Evolutionary conservation across 2,329 filamentous ascomycete genomes (phyloP).

Genomic region (Xylaria sp.): DNA sequence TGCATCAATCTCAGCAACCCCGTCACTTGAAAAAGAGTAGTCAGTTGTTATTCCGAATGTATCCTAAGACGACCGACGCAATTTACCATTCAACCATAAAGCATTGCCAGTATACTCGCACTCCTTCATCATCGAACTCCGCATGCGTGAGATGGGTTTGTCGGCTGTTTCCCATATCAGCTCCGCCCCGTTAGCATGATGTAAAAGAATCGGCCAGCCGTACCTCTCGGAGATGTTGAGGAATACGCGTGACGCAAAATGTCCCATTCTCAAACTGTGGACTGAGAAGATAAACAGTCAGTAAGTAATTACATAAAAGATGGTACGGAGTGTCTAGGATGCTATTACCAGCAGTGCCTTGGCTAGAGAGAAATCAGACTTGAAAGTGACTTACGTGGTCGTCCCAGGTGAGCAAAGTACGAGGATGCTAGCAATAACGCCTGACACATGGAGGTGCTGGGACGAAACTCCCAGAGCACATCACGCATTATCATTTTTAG

Average conservation of each 20-base stretch:
- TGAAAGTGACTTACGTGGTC: constrained; percentile 43
- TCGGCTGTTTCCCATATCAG: constrained; percentile 33
- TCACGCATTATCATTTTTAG: constrained; percentile 51
- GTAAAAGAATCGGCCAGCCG: neutral
- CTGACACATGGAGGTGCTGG: constrained; percentile 49
- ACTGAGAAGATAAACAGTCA: constrained; percentile 18
- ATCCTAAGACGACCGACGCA: neutral
- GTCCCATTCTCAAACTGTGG: constrained; percentile 52
- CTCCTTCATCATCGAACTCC: constrained; percentile 57
- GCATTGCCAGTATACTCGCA: constrained; percentile 77
- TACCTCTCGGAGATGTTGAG: constrained; percentile 50
- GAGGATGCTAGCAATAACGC: constrained; percentile 53
- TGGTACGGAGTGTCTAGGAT: neutral
- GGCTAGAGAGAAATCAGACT: neutral
- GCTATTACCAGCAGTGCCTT: neutral
- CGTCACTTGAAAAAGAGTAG: constrained; percentile 62
- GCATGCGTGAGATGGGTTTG: constrained; percentile 37
- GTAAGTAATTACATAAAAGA: neutral
- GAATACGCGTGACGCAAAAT: constrained; percentile 50
- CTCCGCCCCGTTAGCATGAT: neutral
- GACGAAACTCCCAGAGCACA: constrained; percentile 50
- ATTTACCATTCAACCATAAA: constrained; percentile 75
- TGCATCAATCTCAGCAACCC: constrained; percentile 71
- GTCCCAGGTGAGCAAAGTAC: constrained; percentile 52
- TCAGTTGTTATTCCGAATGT: constrained; percentile 9